phyloP scores from a whole-genome alignment of 2,329 filamentous ascomycete genomes.

The Colletotrichum falcatum region DNA sequence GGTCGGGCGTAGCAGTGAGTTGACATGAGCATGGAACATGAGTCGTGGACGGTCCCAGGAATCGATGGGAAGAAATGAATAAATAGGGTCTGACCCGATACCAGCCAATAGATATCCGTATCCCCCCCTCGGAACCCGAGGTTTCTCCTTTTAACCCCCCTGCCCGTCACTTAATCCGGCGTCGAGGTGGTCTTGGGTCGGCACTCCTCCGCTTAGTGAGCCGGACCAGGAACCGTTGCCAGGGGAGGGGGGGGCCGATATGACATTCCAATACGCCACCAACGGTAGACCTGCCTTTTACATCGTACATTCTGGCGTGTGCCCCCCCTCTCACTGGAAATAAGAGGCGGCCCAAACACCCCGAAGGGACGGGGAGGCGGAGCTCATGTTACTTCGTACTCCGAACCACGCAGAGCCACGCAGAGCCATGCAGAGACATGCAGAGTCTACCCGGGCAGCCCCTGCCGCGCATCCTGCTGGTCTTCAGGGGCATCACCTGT shows the following conservation, averaged over 20 bases:
- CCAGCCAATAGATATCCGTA: background rate
- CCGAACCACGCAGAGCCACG: background rate
- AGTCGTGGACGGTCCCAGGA: background rate
- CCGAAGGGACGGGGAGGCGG: slow-evolving; percentile 19
- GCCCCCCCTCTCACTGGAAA: background rate
- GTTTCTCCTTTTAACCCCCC: background rate
- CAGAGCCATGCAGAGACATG: background rate
- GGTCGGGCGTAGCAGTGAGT: no score
- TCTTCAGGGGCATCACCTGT: slow-evolving; percentile 27
- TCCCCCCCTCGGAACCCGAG: no score
- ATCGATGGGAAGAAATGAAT: background rate
- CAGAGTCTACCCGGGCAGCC: no score
- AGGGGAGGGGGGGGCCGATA: background rate
- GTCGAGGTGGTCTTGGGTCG: background rate
- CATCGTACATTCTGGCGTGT: no score
- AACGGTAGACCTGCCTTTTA: slow-evolving; percentile 2
- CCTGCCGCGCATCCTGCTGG: slow-evolving; percentile 15
- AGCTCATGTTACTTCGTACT: slow-evolving; percentile 1
- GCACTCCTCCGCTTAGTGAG: no score
- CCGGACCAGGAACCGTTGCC: background rate
- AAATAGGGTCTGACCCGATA: background rate
- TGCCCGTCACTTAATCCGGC: background rate
- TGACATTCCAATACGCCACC: background rate
- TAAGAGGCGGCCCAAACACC: slow-evolving; percentile 38
- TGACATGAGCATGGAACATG: background rate